Evolutionary conservation across 1,284 basidiomycete species (phyloP).

Genomic region (Puccinia horiana): DNA sequence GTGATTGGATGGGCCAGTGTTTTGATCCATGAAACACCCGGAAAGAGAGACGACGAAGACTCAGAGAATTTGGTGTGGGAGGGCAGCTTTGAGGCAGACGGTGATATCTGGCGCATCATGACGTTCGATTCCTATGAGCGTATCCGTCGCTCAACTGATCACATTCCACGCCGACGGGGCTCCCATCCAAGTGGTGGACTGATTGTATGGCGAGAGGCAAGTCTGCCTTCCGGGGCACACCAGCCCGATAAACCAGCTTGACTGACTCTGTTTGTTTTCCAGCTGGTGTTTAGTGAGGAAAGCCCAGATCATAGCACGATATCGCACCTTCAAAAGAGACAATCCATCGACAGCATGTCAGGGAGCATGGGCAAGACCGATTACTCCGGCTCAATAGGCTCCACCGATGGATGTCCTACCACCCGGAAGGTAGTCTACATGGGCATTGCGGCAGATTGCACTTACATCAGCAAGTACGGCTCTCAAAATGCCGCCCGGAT

Average conservation of each 20-base stretch:
- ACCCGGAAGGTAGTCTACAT: constrained; percentile 55
- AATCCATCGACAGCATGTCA: constrained; percentile 56
- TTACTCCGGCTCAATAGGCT: constrained; percentile 53
- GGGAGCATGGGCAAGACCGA: constrained; percentile 56
- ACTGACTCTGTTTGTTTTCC: background rate
- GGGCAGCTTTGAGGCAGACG: constrained; percentile 14
- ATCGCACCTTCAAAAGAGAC: constrained; percentile 62
- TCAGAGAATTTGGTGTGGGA: constrained; percentile 18
- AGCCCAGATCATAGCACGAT: constrained; percentile 58
- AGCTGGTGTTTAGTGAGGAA: background rate
- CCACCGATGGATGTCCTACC: constrained; percentile 55
- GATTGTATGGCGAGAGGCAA: constrained; percentile 30
- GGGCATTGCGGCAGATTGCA: constrained; percentile 57
- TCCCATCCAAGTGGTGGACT: constrained; percentile 27
- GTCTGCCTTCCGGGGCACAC: background rate
- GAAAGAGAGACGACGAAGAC: background rate
- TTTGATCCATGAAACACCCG: constrained; percentile 1
- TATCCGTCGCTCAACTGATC: constrained; percentile 12
- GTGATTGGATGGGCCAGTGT: constrained; percentile 17
- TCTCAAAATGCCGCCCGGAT: constrained; percentile 37
- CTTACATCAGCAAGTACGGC: constrained; percentile 53
- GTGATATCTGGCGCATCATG: constrained; percentile 24
- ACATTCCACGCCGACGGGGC: background rate
- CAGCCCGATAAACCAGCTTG: background rate
- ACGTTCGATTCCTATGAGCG: constrained; percentile 10